Base-by-base conservation (phyloP, 2,329 filamentous ascomycete species). In the Nigrospora oryzae region DNA sequence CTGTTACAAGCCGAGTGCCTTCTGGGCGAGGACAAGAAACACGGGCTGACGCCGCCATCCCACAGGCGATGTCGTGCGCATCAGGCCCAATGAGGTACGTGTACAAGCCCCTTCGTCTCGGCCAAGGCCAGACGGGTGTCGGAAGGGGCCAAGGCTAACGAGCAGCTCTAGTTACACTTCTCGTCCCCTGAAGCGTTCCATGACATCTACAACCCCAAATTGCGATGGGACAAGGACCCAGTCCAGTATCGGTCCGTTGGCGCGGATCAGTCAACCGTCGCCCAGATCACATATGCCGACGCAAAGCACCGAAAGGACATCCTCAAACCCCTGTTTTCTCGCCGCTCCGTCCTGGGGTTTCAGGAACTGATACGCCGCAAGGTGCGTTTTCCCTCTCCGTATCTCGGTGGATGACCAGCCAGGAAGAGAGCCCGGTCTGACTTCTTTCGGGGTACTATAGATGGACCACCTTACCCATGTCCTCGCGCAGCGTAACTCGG, bases 161-260 rank as follows among this genome's bases (percentile, higher is more conserved):
- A 28, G 23, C 14, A 17, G 12, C 31, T 32, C 23, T 14, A 40
- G 33, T 23, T 42, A 11, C 33, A 42, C 40, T 42, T 42, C 23
- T 42, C 40, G 8, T 42, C 40, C 32, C 32, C 40, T n/a, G 13
- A 16, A 1, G 40, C 40, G 4, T 42, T 28, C 6, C 19, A 36
- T 31, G 40, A 42, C 11, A 42, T 42, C 33, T 42, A 42, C 40
- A 42, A 42, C 14, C 32, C 32, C 13, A 16, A 32, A 8, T 17
- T 33, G 33, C 32, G 40, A 14, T 42, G 40, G 40, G 40, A 42
- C 33, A 42, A 42, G 40, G 40, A 42, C 23, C 40, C 32, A 4
- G 40, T 42, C n/a, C 33, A 36, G n/a, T 42, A 42, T 33, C 32
- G 15, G 15, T 36, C 32, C 34, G 33, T 42, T 4, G 40, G 40